Conservation (phyloP, 2,329 filamentous ascomycete genomes). For the Aspergillus sp. region DNA sequence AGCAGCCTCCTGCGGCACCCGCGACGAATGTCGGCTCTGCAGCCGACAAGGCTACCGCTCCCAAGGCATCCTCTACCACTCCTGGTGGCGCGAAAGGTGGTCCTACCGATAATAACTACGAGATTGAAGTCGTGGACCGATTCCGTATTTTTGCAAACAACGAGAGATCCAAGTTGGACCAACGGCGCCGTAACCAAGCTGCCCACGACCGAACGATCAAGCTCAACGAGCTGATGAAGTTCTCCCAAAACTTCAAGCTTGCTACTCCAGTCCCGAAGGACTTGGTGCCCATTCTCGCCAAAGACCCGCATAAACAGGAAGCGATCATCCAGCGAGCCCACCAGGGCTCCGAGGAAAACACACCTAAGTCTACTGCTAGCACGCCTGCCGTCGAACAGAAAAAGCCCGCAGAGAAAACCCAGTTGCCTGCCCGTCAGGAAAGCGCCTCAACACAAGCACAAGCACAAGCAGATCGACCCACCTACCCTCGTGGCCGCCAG, state of each 20-base stretch:
- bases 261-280: conserved; percentile 89
- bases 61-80: conserved; percentile 24
- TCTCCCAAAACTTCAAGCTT: conserved; percentile 90
- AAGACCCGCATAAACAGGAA: conserved; percentile 91
- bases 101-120: conserved; percentile 51
- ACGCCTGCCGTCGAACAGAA: conserved; percentile 49
- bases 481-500: conserved; percentile 48
- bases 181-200: conserved; percentile 56
- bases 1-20: conserved; percentile 18
- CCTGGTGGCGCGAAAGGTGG: conserved; percentile 53
- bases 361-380: conserved; percentile 44
- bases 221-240: conserved; percentile 91
- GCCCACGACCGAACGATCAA: conserved; percentile 84
- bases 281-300: conserved; percentile 90
- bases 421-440: conserved; percentile 50
- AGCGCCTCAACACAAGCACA: conserved; percentile 35
- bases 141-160: conserved; percentile 65
- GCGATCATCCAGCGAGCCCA: conserved; percentile 88
- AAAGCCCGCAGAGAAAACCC: conserved; percentile 51
- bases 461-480: conserved; percentile 48
- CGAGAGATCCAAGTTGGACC: conserved; percentile 61
- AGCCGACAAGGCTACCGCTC: conserved; percentile 23
- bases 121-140: conserved; percentile 60
- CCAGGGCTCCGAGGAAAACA: conserved; percentile 65
- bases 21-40: conserved; percentile 24